Percentiles rank a stretch among this genome's conserved stretches.
Conservation (phyloP, 2,329 filamentous ascomycete species). For the Harringtonia aguacate region DNA sequence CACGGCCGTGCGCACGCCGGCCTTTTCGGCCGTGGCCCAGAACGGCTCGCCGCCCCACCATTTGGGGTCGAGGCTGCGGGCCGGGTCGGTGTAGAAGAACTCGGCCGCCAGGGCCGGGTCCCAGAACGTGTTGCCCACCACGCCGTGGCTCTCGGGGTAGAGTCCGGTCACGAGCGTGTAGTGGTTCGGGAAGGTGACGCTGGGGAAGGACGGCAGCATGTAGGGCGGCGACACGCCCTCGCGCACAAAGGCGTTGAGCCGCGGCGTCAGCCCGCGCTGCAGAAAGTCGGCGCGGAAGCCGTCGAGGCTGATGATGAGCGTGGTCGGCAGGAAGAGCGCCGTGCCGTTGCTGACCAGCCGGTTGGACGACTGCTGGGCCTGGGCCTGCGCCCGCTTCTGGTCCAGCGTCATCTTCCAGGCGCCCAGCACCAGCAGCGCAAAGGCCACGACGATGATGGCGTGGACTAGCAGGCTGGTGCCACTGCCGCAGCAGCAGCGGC, state of each 20-base stretch:
- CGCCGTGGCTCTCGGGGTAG: conserved; percentile 84
- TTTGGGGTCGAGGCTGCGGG: conserved; percentile 66
- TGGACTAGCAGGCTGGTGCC: conserved; percentile 41
- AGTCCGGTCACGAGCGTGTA: conserved; percentile 88
- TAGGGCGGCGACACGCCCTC: conserved; percentile 83
- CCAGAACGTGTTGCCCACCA: conserved; percentile 94
- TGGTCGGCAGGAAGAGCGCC: conserved; percentile 80
- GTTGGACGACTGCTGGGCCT: neutral
- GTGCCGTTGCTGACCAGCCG: conserved; percentile 64
- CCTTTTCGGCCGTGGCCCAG: conserved; percentile 84
- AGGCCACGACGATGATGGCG: conserved; percentile 37
- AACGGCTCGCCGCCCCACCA: conserved; percentile 96
- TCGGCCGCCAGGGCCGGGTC: conserved; percentile 66
- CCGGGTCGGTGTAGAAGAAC: conserved; percentile 78
- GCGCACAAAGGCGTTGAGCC: conserved; percentile 64
- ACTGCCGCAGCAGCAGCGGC: conserved; percentile 35
- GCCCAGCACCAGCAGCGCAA: conserved; percentile 43
- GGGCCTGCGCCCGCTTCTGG: conserved; percentile 9
- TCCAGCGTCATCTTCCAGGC: conserved; percentile 48
- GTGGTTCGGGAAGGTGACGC: conserved; percentile 93
- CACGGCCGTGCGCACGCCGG: conserved; percentile 67
- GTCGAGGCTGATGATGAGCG: conserved; percentile 86
- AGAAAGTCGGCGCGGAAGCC: conserved; percentile 94
- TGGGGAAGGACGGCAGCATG: conserved; percentile 91
- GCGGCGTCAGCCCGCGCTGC: conserved; percentile 70